Evolutionary conservation across 192 early-diverging fungal species (phyloP), one percentile per base, ranked within the genome.

Genomic region (Endogone sp.): DNA sequence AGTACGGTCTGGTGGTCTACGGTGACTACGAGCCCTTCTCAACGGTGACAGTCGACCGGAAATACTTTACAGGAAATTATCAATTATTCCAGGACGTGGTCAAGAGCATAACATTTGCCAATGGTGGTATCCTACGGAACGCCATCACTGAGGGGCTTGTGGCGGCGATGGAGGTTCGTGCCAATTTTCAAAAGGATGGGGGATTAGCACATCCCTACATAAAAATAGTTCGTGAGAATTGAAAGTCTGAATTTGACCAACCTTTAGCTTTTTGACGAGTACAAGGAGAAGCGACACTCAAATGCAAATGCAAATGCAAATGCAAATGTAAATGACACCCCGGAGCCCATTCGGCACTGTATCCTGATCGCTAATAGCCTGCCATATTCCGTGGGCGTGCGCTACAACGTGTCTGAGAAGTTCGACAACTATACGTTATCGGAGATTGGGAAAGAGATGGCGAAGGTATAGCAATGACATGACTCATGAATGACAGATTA

Each of bases 141-240:
- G 88, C 88, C 10, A 82, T 88, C 11, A 75, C 75, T 20, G 88
- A 89, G 59, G 88, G 88, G 10, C 71, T 89, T 21, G 86, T 86
- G 21, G 84, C 81, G 22, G 88, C 86, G 8, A 66, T 89, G 28
- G 88, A 89, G 77, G 84, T 86, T 77, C 54, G 54, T 24, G 28
- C 9, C 25, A 3, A 16, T n/a, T 25, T 3, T 13, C 20, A 20
- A 11, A 1, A 49, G 23, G 11, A 20, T 26, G 3, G 16, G 20
- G n/a, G n/a, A n/a, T n/a, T n/a, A n/a, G n/a, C n/a, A n/a, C n/a
- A n/a, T n/a, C n/a, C n/a, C n/a, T 64, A n/a, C 8, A 44, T 22
- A 23, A 56, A 54, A 32, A 2, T 8, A 25, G 32, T 16, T 44
- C 25, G 31, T 9, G 21, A 49, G 3, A 10, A 29, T 63, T 25